Base-by-base conservation (phyloP, 2,329 filamentous ascomycete genomes). In the Tolypocladium capitatum region DNA sequence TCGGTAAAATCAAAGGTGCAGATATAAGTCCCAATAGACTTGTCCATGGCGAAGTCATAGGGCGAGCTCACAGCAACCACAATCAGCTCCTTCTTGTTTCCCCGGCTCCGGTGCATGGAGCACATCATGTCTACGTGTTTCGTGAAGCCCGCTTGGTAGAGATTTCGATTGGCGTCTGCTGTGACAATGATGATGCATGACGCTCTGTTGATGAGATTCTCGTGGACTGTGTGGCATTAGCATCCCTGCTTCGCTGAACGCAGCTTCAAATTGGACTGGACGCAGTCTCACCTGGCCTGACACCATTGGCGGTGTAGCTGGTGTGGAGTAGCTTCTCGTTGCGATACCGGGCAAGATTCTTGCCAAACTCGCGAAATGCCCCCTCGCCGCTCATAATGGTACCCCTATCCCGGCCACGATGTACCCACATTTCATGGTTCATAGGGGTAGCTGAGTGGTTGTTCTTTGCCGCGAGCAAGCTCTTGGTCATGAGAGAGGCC, bases 1-100 rank as follows among this genome's bases (percentile, higher is more conserved):
- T 96, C 91, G 0, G 91, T 96, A 59, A 95, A 96, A 67, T 96
- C 90, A 63, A 94, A 96, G 0, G 90, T 95, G 69, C 91, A 96
- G 36, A 97, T 76, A 58, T 96, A 96, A 1, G 90, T 95, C 6
- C 86, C 86, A 36, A 97, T 91, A 1, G 81, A 81, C 53, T 84
- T 84, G 59, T 97, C 91, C 77, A 91, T 89, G 41, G 88, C 89
- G 62, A 97, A 97, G 63, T 97, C 91, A 63, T 96, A 97, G 0
- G 91, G 91, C 1, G 90, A 96, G 65, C 89, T 95, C 55, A 94
- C 90, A 1, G 91, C 86, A 8, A 96, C 84, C 4, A 96, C 91
- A 24, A 96, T 82, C 34, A 96, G 69, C 1, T 90, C 86, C 66
- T 94, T 96, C 63, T 92, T 86, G 60, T 89, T 85, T 2, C 85